Conservation (phyloP, 768 basidiomycete species). For the Antrodiella citrinella region DNA sequence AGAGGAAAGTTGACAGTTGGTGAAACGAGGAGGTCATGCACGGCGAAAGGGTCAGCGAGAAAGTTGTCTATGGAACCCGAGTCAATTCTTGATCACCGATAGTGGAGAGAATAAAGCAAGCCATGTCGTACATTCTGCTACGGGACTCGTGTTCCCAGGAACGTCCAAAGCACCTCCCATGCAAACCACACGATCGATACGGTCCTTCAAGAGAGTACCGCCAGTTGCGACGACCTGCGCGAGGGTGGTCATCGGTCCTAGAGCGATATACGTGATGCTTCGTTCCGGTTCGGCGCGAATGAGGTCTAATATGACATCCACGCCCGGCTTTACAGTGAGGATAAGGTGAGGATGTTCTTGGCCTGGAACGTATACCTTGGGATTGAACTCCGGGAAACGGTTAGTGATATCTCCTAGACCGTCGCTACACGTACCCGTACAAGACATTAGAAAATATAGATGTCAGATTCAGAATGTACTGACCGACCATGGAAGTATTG, state of each 20-base stretch:
- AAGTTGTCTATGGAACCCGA: conserved; percentile 63
- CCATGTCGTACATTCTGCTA: conserved; percentile 73
- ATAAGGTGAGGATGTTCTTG: conserved; percentile 35
- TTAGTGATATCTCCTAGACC: conserved; percentile 54
- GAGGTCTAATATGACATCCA: conserved; percentile 48
- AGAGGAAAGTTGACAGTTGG: conserved; percentile 34
- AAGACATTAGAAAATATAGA: neutral
- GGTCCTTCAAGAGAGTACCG: conserved; percentile 40
- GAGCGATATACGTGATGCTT: conserved; percentile 61
- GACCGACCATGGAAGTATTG: conserved; percentile 82
- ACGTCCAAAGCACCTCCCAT: conserved; percentile 96
- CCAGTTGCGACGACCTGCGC: conserved; percentile 55
- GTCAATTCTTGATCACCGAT: conserved; percentile 3
- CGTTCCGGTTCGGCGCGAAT: conserved; percentile 41
- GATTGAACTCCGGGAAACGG: conserved; percentile 59
- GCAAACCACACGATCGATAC: conserved; percentile 68
- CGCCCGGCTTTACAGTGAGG: conserved; percentile 36
- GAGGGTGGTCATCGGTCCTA: conserved; percentile 78
- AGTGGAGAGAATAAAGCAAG: neutral
- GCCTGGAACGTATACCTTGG: conserved; percentile 9
- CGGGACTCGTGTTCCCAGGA: conserved; percentile 77
- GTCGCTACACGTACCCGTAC: conserved; percentile 39
- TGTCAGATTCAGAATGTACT: conserved; percentile 10
- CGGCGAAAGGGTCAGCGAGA: conserved; percentile 84
- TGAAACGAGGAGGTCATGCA: conserved; percentile 49